Conservation (phyloP, 176 grass and related monocot genomes). For the Aegilops sharonensis region DNA sequence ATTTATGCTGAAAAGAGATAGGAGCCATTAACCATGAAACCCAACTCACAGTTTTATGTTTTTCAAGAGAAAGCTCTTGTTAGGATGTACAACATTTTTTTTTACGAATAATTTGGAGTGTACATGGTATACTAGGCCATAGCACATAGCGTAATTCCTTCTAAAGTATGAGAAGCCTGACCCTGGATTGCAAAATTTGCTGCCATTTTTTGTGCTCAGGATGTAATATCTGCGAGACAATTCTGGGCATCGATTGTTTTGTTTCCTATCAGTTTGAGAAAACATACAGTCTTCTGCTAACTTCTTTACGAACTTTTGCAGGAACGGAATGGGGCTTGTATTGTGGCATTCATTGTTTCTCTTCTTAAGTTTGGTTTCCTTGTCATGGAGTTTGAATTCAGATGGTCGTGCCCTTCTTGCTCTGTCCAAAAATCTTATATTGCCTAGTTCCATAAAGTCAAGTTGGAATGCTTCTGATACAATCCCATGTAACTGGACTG, state of each 20-base stretch:
- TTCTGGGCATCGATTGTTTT: neutral
- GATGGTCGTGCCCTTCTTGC: constrained; percentile 56
- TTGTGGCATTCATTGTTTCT: constrained; percentile 21
- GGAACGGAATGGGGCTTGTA: constrained; percentile 26
- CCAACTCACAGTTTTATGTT: neutral
- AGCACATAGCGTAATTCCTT: neutral
- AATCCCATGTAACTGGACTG: constrained; percentile 59
- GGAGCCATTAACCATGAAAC: neutral
- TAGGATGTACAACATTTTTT: neutral
- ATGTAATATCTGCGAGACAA: neutral
- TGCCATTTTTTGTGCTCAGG: neutral
- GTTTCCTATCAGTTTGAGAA: neutral
- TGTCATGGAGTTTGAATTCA: constrained; percentile 38
- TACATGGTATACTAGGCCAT: neutral
- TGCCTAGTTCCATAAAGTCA: constrained; percentile 37
- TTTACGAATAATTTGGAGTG: neutral
- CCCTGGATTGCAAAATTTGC: neutral
- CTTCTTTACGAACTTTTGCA: neutral
- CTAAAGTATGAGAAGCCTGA: neutral
- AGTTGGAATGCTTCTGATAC: constrained; percentile 46
- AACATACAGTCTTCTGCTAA: neutral
- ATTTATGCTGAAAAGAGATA: neutral
- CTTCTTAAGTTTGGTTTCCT: constrained; percentile 31
- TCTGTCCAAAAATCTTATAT: constrained; percentile 45
- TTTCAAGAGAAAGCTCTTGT: neutral